Evolutionary conservation across 176 grass and related monocot genomes (phyloP).

Genomic region (Zoysia japonica): DNA sequence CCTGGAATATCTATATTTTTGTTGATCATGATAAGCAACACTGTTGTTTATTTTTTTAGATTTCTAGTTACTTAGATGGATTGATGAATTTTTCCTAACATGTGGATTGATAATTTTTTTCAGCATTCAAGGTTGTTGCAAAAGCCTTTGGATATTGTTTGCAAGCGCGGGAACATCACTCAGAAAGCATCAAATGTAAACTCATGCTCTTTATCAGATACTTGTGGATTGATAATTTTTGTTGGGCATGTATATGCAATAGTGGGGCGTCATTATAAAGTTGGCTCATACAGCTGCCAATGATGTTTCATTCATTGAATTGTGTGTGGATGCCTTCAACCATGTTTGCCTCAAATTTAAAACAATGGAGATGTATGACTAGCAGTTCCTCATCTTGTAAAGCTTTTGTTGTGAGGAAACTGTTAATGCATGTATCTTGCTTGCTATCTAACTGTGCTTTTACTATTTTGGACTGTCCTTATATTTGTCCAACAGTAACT

Average conservation of each 20-base stretch:
- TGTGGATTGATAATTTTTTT: slow-evolving; percentile 38
- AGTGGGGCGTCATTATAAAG: neutral
- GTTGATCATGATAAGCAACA: slow-evolving; percentile 13
- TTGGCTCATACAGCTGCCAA: neutral
- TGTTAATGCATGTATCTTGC: neutral
- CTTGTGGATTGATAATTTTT: neutral
- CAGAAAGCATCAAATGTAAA: slow-evolving; percentile 90
- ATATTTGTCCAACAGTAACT: neutral
- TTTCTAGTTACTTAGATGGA: slow-evolving; percentile 23
- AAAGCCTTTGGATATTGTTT: slow-evolving; percentile 83
- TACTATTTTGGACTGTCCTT: neutral
- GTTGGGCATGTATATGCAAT: too few species aligned
- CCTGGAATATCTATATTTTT: slow-evolving; percentile 11
- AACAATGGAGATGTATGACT: neutral
- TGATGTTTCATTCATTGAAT: neutral
- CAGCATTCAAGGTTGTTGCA: slow-evolving; percentile 87
- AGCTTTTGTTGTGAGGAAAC: neutral
- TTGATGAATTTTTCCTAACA: slow-evolving; percentile 15
- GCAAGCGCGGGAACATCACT: slow-evolving; percentile 79
- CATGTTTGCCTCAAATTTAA: neutral
- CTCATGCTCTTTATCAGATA: neutral
- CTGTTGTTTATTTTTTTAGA: neutral
- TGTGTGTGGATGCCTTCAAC: neutral
- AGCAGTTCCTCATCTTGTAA: slow-evolving; percentile 9
- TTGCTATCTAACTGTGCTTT: neutral